Percentiles rank a stretch among this genome's conserved stretches.
Conservation (phyloP, 2,329 filamentous ascomycete species). For the Exophiala alcalophila region DNA sequence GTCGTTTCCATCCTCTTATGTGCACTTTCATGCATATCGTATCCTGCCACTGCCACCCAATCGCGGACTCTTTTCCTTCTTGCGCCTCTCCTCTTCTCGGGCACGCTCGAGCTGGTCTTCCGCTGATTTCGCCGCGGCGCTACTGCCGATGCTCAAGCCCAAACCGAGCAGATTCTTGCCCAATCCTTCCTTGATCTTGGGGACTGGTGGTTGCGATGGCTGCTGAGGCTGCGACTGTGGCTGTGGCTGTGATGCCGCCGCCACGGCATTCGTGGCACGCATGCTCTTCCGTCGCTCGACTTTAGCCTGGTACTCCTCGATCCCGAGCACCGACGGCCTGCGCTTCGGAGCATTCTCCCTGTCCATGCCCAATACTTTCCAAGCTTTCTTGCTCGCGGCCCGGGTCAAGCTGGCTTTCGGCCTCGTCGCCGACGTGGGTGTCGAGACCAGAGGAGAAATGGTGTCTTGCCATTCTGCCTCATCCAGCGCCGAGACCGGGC, state of each 20-base stretch:
- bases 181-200: conserved; percentile 20
- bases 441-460: conserved; percentile 12
- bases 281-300: conserved; percentile 24
- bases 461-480: conserved; percentile 21
- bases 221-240: no score
- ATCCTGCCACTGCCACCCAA: conserved; percentile 8
- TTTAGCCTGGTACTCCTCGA: conserved; percentile 27
- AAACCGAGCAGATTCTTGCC: conserved; percentile 21
- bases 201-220: no score
- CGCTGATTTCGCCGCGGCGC: conserved; percentile 12
- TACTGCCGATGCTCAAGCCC: conserved; percentile 17
- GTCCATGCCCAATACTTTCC: conserved; percentile 23
- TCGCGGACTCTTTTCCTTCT: conserved; percentile 33
- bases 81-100: conserved; percentile 19
- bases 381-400: conserved; percentile 20
- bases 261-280: conserved; percentile 10
- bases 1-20: no score
- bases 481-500: conserved; percentile 19
- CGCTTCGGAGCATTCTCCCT: conserved; percentile 14
- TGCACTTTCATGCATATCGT: conserved; percentile 18
- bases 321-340: conserved; percentile 22
- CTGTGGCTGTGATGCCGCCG: no score
- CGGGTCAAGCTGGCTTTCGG: conserved; percentile 6
- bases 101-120: conserved; percentile 18
- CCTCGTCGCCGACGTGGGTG: conserved; percentile 4